phyloP scores from a whole-genome alignment of 73 alveolate genomes.

The Symbiodinium pilosum region DNA sequence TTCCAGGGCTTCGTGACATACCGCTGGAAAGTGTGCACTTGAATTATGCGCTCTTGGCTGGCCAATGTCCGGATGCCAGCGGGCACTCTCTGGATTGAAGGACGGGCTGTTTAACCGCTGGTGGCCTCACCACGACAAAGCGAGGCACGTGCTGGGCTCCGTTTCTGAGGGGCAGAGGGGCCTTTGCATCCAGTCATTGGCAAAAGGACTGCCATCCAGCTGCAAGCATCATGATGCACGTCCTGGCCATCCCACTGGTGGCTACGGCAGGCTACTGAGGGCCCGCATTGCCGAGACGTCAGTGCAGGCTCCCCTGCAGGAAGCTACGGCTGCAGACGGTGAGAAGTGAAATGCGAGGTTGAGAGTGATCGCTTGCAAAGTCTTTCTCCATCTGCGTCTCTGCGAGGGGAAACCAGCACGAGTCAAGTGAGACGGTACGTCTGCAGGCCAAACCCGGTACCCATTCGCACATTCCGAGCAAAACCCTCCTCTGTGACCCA shows the following conservation, averaged over 20 bases:
- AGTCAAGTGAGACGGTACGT: conserved; percentile 6
- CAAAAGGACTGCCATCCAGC: background rate
- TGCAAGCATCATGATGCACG: background rate
- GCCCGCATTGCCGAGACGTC: background rate
- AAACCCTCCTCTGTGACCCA: too few species aligned
- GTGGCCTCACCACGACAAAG: too few species aligned
- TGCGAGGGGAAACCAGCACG: background rate
- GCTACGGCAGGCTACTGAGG: background rate
- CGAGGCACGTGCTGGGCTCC: too few species aligned
- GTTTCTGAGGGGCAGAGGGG: too few species aligned
- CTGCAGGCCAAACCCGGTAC: background rate
- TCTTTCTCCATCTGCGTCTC: too few species aligned
- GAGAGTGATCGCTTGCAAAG: too few species aligned
- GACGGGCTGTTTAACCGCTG: too few species aligned
- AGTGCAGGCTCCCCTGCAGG: background rate
- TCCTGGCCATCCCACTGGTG: conserved; percentile 1
- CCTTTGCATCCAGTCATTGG: background rate
- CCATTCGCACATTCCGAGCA: too few species aligned
- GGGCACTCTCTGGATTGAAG: too few species aligned
- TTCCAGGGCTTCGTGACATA: background rate
- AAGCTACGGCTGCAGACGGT: too few species aligned
- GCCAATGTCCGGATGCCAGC: background rate
- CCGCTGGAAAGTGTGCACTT: background rate
- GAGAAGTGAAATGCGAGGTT: too few species aligned
- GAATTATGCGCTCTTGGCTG: conserved; percentile 2